Percentiles rank a stretch among this genome's conserved stretches.
These are phyloP conservation scores for Fusarium sp. DNA, from an alignment of 2,329 filamentous ascomycete genomes.

Conservation along the genomic window DNA sequence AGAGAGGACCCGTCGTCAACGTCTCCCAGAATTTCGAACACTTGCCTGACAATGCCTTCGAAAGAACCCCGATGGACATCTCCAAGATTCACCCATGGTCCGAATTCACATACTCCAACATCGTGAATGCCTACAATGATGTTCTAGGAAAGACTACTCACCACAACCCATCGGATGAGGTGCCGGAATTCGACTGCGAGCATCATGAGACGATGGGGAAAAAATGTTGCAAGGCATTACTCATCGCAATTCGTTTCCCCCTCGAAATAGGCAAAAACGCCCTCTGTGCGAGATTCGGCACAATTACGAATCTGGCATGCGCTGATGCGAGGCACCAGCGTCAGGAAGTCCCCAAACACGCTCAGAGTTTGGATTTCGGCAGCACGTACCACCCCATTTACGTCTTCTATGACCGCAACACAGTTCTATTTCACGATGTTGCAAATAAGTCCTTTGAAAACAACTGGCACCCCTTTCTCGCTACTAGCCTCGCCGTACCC, in stretches of 20 bases:
- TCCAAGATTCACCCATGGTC: background rate
- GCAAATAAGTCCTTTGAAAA: too few species aligned
- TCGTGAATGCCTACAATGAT: background rate
- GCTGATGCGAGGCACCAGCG: background rate
- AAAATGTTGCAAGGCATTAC: background rate
- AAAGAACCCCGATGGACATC: background rate
- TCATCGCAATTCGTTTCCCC: background rate
- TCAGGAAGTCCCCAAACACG: background rate
- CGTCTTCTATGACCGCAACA: background rate
- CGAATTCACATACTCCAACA: background rate
- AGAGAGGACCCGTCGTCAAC: background rate
- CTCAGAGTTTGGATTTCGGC: background rate
- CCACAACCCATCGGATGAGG: background rate
- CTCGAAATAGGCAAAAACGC: rapidly evolving
- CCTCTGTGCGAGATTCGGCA: background rate
- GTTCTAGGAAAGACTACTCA: background rate
- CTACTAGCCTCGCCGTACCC: background rate
- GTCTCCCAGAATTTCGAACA: background rate
- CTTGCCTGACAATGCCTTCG: too few species aligned
- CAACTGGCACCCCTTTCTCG: background rate
- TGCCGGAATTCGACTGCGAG: background rate
- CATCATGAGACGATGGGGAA: background rate
- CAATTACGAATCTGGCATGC: background rate
- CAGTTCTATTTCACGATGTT: too few species aligned
- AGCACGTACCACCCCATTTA: too few species aligned